A percentile compares a stretch with the other conserved stretches of the same genome.
phyloP scores from a whole-genome alignment of 169 alveolate species.

The Plasmodium chabaudi region DNA sequence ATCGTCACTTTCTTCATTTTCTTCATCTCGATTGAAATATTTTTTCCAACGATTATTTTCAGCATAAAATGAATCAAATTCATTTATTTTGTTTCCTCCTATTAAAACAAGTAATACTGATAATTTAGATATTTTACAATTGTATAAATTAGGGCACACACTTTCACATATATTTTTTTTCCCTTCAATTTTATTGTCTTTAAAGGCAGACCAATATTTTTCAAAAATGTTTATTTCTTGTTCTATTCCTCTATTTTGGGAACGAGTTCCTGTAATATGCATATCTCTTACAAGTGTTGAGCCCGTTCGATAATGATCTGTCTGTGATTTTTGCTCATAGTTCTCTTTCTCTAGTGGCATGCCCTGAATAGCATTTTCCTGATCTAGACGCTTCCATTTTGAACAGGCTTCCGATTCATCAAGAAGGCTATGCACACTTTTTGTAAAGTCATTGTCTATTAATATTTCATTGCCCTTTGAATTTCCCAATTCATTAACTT shows the following conservation, averaged over 20 bases:
- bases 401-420: constrained; percentile 19
- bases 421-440: constrained; percentile 50
- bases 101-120: constrained; percentile 45
- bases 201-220: constrained; percentile 58
- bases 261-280: no score
- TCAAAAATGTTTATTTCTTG: constrained; percentile 19
- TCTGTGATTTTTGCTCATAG: background rate
- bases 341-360: constrained; percentile 59
- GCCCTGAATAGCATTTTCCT: constrained; percentile 20
- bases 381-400: constrained; percentile 1
- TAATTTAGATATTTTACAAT: constrained; percentile 59
- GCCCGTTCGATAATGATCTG: background rate
- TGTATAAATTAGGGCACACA: constrained; percentile 67
- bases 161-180: constrained; percentile 66
- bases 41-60: constrained; percentile 65
- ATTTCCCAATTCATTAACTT: constrained; percentile 56
- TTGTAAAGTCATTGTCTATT: constrained; percentile 53
- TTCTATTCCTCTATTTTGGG: background rate
- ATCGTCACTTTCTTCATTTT: no score
- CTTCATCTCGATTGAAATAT: constrained; percentile 13
- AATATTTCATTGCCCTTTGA: constrained; percentile 33
- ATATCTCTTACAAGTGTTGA: no score
- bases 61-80: constrained; percentile 50
- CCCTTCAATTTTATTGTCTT: constrained; percentile 62
- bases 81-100: constrained; percentile 64